These are phyloP conservation scores for Niveomyces coronatus DNA, from an alignment of 2,329 filamentous ascomycete species.

Conservation along the genomic window DNA sequence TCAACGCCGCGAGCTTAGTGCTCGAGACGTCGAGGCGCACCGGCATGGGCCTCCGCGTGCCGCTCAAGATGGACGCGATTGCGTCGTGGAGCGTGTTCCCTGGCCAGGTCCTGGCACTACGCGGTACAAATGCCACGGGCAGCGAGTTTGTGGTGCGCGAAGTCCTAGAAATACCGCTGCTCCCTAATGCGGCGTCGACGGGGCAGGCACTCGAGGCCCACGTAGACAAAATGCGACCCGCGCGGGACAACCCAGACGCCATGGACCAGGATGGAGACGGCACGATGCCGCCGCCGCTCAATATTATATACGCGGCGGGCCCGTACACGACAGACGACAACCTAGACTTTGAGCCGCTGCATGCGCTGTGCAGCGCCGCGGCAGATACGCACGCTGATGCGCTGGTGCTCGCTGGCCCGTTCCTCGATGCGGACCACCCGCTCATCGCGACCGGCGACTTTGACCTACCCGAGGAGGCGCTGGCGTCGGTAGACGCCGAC, in stretches of 20 bases:
- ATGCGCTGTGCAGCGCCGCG: slow-evolving; percentile 69
- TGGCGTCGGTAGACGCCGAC: slow-evolving; percentile 53
- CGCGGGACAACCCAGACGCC: slow-evolving; percentile 48
- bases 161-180: slow-evolving; percentile 61
- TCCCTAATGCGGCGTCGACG: slow-evolving; percentile 64
- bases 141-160: slow-evolving; percentile 72
- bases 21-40: slow-evolving; percentile 79
- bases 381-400: slow-evolving; percentile 65
- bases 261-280: slow-evolving; percentile 35
- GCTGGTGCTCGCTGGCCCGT: slow-evolving; percentile 74
- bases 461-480: slow-evolving; percentile 58
- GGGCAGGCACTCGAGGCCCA: slow-evolving; percentile 55
- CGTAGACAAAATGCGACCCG: slow-evolving; percentile 55
- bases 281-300: slow-evolving; percentile 52
- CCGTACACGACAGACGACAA: slow-evolving; percentile 92
- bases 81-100: slow-evolving; percentile 77
- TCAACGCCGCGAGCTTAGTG: slow-evolving; percentile 76
- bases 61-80: slow-evolving; percentile 63
- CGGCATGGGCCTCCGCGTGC: slow-evolving; percentile 73
- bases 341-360: slow-evolving; percentile 78
- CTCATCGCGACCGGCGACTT: slow-evolving; percentile 73
- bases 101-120: slow-evolving; percentile 82
- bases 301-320: slow-evolving; percentile 67
- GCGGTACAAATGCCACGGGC: slow-evolving; percentile 79
- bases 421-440: slow-evolving; percentile 86